Evolutionary conservation across 495 filamentous ascomycete species (phyloP), one percentile per base, ranked within the genome.

Genomic region (Penicillium lagena): DNA sequence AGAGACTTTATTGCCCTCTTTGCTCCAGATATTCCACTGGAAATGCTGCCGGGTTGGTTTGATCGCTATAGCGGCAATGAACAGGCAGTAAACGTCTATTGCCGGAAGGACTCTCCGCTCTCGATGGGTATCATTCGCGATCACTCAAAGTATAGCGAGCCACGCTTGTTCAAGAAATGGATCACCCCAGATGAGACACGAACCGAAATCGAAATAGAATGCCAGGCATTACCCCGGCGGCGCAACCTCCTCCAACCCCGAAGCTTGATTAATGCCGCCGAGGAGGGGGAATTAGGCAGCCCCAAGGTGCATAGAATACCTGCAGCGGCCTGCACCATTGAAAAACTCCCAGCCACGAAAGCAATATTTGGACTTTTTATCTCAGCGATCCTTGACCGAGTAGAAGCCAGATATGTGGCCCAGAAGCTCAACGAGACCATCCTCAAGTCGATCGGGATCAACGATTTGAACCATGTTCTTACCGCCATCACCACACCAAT

Each of bases 401-500:
- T 91, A 12, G 86, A 86, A 48, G 63, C 79, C 4, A 65, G 67
- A 12, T 63, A 90, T 14, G 65, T 90, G 27, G 87, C 85, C 2
- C 61, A 77, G 14, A 68, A 73, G 22, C 67, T 96, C 4, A 74
- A 80, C 37, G 63, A 70, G 8, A 85, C 74, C 0, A 54, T 89
- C 22, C 62, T 96, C 6, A 59, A 65, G 37, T 62, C 66, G 5
- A 64, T 86, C 4, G 57, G 55, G 0, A 78, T 94, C 39, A 58
- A 60, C 0, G 58, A 83, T 48, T 45, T 80, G 7, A 50, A 59
- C 3, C 76, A 86, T 29, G 64, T 96, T 4, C 52, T 82, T n/a
- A 84, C 78, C 7, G 90, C 91, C 1, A 83, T 94, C 41, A 85
- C 71, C 29, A 70, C 87, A 1, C 81, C 85, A 0, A 70, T 75